Evolutionary conservation across 208 protist genomes (phyloP).

Genomic region (Wallacemonas rigidus): DNA sequence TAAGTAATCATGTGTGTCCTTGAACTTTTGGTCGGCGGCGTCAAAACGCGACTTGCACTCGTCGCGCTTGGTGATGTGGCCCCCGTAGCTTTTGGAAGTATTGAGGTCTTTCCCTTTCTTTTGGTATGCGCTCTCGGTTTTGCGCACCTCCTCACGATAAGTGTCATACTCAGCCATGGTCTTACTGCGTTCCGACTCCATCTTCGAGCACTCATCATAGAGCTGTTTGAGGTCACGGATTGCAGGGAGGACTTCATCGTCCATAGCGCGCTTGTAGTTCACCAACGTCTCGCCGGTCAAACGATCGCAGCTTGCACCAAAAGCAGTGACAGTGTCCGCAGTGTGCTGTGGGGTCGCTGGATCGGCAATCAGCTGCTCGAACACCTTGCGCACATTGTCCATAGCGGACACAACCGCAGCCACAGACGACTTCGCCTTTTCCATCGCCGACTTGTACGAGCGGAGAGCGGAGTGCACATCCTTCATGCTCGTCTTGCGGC

Average conservation of each 20-base stretch:
- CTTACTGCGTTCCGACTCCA: slow-evolving; percentile 47
- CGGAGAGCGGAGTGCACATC: slow-evolving; percentile 27
- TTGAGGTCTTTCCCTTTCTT: slow-evolving; percentile 57
- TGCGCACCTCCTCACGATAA: slow-evolving; percentile 48
- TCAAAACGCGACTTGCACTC: slow-evolving; percentile 37
- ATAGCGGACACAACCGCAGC: slow-evolving; percentile 35
- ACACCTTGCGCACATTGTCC: slow-evolving; percentile 34
- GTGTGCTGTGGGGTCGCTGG: slow-evolving; percentile 24
- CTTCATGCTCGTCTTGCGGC: slow-evolving; percentile 34
- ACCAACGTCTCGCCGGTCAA: slow-evolving; percentile 25
- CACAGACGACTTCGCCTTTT: slow-evolving; percentile 37
- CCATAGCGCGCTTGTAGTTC: slow-evolving; percentile 37
- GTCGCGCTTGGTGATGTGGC: slow-evolving; percentile 48
- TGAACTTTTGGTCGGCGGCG: slow-evolving; percentile 43
- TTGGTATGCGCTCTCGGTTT: slow-evolving; percentile 52
- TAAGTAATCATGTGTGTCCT: slow-evolving; percentile 42
- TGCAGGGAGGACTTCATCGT: slow-evolving; percentile 31
- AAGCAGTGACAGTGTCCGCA: slow-evolving; percentile 28
- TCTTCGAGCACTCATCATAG: slow-evolving; percentile 47
- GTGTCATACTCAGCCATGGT: slow-evolving; percentile 58
- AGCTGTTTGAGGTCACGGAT: slow-evolving; percentile 35
- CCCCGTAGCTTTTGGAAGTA: slow-evolving; percentile 45
- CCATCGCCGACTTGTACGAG: slow-evolving; percentile 48
- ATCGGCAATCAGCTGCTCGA: slow-evolving; percentile 35
- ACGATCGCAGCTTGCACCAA: slow-evolving; percentile 35